These are phyloP conservation scores for Metroxylon sagu DNA, from an alignment of 176 grass and related monocot species.

Conservation along the genomic window DNA sequence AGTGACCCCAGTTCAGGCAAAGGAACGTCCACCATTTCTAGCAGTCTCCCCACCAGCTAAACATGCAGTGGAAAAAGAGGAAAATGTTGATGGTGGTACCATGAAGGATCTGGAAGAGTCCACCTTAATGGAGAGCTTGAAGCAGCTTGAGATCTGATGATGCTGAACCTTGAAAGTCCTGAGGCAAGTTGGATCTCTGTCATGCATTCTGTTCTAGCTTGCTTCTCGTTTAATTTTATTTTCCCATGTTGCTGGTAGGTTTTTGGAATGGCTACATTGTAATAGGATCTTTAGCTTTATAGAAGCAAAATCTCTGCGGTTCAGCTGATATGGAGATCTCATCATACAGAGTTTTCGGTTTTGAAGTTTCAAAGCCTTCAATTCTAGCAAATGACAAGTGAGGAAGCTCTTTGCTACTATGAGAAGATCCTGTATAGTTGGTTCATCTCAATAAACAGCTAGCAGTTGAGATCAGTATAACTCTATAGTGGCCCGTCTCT, in stretches of 20 bases:
- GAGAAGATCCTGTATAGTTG: too few species aligned
- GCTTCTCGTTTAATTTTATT: conserved; percentile 43
- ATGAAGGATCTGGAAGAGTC: conserved; percentile 9
- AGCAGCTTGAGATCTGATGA: conserved; percentile 4
- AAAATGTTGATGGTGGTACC: background rate
- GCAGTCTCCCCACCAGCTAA: background rate
- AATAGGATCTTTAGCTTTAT: conserved; percentile 44
- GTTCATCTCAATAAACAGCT: too few species aligned
- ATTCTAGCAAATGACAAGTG: too few species aligned
- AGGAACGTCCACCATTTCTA: conserved; percentile 15
- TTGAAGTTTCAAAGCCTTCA: background rate
- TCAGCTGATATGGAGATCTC: conserved; percentile 17
- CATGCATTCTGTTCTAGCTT: conserved; percentile 39
- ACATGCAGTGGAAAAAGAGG: background rate
- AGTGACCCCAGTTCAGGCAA: conserved; percentile 17
- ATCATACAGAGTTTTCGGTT: background rate
- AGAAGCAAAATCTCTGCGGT: conserved; percentile 25
- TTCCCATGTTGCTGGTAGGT: conserved; percentile 24
- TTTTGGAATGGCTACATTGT: conserved; percentile 35
- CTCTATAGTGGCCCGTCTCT: too few species aligned
- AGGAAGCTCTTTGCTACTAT: too few species aligned
- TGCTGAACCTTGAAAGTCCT: background rate
- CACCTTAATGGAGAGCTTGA: conserved; percentile 9
- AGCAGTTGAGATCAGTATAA: too few species aligned
- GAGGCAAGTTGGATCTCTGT: conserved; percentile 23